Evolutionary conservation across 1,139 yeast species (phyloP), one percentile per base, ranked within the genome.

Genomic region (Pichia sp.): DNA sequence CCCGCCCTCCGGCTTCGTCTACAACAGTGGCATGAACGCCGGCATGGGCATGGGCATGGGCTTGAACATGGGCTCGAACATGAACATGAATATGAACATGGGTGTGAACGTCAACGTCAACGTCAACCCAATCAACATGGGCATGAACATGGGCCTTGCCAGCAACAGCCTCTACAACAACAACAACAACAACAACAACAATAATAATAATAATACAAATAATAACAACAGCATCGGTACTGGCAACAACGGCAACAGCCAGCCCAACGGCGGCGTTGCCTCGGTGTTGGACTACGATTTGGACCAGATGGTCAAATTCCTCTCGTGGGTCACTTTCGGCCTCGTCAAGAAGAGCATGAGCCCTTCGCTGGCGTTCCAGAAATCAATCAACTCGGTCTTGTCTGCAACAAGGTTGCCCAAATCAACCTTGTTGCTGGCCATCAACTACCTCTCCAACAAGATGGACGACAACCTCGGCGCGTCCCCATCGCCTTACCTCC

Each of bases 321-420:
- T 66, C 23, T 66, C 67, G 42, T 66, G 70, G 70, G 55, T 66
- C 23, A 56, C 63, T 23, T 66, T 59, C 49, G 67, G 68, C 9
- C 52, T 66, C 43, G 55, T 66, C 57, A 65, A 63, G 49, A 60
- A 62, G 54, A 54, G 53, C 65, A 79, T 61, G 46, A 70, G 67
- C 55, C 84, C 87, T 22, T 66, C 81, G 44, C 71, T 72, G 36
- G 76, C 79, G 43, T 85, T 87, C 66, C 80, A 77, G 63, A 74
- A 75, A 58, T 80, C 82, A 59, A 73, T 88, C 23, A 75, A 76
- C 51, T 80, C 86, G 39, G 93, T 91, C 5, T 73, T 93, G 54
- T 78, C 84, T 58, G 96, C 97, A n/a, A 93, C 97, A 5, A 78
- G 98, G 60, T 74, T 93, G 59, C 95, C 97, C 31, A 80, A 83